Evolutionary conservation across 139 green algal genomes (phyloP), one percentile per base, ranked within the genome.

Genomic region (Bryopsis sp.): DNA sequence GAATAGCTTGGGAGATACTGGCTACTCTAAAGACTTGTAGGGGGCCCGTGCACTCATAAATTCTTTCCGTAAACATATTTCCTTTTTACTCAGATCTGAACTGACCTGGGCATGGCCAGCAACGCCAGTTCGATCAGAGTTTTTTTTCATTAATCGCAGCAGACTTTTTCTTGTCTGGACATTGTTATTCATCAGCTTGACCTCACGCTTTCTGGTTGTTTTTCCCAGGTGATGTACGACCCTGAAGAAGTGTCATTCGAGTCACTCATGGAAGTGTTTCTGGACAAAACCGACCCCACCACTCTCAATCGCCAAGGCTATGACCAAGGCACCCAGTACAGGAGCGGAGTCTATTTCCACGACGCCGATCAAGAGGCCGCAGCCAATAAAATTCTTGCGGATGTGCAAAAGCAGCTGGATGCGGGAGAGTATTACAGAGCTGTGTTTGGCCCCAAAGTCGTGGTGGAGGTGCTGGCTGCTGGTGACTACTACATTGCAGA

Each of bases 401-500:
- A 39, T 31, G 15, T 65, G 24, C 28, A 65, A 33, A 26, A 65
- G 24, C 28, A 32, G 29, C 39, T 65, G 19, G 31, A 65, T 3
- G 31, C 26, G 4, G 58, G 58, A n/a, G 28, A 65, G 58, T 65
- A 47, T 39, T n/a, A n/a, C n/a, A 7, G 58, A 43, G 31, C 8
- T 31, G 43, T 33, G n/a, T 39, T 22, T 6, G 58, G 28, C 8
- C 3, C 39, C 32, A 63, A 64, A 39, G 37, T 72, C 24, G 65
- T 48, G 28, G 65, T 72, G 22, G 38, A 74, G 48, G 29, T 80
- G 0, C 62, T 67, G 54, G 15, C 38, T 2, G 35, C 74, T 6
- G 43, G 38, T 26, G 79, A 78, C 48, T 82, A 79, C 65, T 72
- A 71, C 38, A 43, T 80, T 11, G 84, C 88, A 36, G 89, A 92